Conservation (phyloP, 2,329 filamentous ascomycete genomes). For the Trichoderma endophyticum region DNA sequence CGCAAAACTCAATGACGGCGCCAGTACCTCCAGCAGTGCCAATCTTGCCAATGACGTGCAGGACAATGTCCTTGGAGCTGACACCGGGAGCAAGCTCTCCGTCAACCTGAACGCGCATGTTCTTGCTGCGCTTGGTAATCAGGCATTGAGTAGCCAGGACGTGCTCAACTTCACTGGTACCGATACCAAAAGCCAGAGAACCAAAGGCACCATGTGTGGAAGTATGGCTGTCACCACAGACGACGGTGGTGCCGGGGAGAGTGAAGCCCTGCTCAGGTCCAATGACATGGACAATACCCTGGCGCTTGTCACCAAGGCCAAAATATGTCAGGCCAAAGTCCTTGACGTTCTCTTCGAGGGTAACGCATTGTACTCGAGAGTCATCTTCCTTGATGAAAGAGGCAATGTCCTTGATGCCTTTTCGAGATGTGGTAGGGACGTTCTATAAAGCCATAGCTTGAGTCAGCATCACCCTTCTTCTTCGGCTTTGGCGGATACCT, state of each 20-base stretch:
- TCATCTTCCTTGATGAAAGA: conserved; percentile 95
- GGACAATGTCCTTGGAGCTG: conserved; percentile 91
- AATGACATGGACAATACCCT: conserved; percentile 98
- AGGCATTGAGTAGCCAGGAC: conserved; percentile 95
- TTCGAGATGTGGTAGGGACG: conserved; percentile 85
- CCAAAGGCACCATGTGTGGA: conserved; percentile 98
- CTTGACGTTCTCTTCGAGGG: conserved; percentile 95
- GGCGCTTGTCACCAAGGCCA: conserved; percentile 90
- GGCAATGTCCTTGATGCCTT: conserved; percentile 88
- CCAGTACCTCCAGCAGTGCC: conserved; percentile 94
- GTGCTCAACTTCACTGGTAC: conserved; percentile 97
- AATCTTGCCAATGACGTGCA: conserved; percentile 89
- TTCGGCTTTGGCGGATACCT: background rate
- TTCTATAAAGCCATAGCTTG: conserved; percentile 56
- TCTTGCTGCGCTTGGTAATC: conserved; percentile 93
- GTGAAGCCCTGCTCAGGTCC: conserved; percentile 99
- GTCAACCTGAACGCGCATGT: conserved; percentile 96
- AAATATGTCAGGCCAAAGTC: conserved; percentile 97
- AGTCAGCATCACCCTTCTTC: background rate
- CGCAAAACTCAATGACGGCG: conserved; percentile 95
- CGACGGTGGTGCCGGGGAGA: conserved; percentile 91
- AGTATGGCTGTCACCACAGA: conserved; percentile 97
- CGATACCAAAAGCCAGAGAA: conserved; percentile 91
- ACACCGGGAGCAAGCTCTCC: conserved; percentile 87
- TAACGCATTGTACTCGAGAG: conserved; percentile 89